Conservation (phyloP, 495 filamentous ascomycete species). For the Rhizodiscina lignyota region DNA sequence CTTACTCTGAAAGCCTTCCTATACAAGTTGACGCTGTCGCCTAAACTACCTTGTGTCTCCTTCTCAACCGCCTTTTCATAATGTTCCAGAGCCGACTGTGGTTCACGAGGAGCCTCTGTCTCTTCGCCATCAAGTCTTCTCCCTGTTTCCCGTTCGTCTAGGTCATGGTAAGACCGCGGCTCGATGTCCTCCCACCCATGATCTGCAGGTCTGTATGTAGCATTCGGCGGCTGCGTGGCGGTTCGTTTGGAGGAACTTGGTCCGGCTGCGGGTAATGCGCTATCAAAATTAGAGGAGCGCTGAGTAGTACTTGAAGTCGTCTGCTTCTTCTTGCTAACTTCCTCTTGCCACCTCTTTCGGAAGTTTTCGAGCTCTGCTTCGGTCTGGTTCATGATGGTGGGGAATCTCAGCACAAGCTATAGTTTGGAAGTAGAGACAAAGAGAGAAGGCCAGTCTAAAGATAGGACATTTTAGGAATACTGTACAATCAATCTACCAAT, state of each 20-base stretch:
- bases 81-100: slow-evolving; percentile 70
- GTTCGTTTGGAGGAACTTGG: background rate
- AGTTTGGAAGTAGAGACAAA: no score
- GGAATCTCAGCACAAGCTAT: no score
- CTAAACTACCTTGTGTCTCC: slow-evolving; percentile 67
- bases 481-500: no score
- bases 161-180: slow-evolving; percentile 27
- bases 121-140: slow-evolving; percentile 26
- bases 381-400: slow-evolving; percentile 35
- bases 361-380: slow-evolving; percentile 67
- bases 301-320: background rate
- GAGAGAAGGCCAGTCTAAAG: no score
- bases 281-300: background rate
- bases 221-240: background rate
- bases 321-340: slow-evolving; percentile 41
- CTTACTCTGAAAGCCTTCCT: slow-evolving; percentile 72
- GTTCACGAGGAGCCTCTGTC: slow-evolving; percentile 28
- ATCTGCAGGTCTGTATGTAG: slow-evolving; percentile 2
- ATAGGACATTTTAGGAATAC: no score
- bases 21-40: slow-evolving; percentile 80
- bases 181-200: slow-evolving; percentile 22
- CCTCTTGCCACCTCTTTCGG: slow-evolving; percentile 66
- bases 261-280: background rate
- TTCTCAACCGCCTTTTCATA: slow-evolving; percentile 85
- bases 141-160: slow-evolving; percentile 7